Evolutionary conservation across 768 basidiomycete genomes (phyloP), one percentile per base, ranked within the genome.

Genomic region (Postia placenta): DNA sequence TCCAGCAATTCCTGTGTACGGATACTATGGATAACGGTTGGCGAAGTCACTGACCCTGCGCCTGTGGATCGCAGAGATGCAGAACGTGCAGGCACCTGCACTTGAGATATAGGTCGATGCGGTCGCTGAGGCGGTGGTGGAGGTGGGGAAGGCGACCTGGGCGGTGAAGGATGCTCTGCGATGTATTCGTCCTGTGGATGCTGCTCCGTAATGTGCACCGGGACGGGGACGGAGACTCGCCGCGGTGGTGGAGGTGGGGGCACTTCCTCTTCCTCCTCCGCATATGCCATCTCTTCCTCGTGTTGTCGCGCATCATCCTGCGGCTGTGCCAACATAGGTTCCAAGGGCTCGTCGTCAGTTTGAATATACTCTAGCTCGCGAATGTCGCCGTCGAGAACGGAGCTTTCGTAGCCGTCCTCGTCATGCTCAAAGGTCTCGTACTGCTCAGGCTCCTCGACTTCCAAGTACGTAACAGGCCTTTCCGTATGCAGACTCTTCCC

Each of bases 1-100:
- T 80, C 75, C 44, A 83, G 61, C 19, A 83, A 23, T 27, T 61
- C 56, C 1, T 28, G 35, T n/a, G 2, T 43, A 19, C 43, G 45
- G 42, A 12, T 28, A 15, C 7, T 33, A 33, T 33, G 30, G 30
- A 33, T 33, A 33, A 7, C 15, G 51, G 42, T n/a, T n/a, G n/a
- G n/a, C n/a, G n/a, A n/a, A n/a, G n/a, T n/a, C n/a, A n/a, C n/a
- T n/a, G n/a, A 19, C 40, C 46, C 17, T 49, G 53, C 6, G 45
- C 33, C 33, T 9, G 11, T 9, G 33, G 33, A n/a, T 9, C 33
- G 33, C 11, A n/a, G 9, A 35, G 11, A 35, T 35, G 33, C 33
- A n/a, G 9, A 35, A n/a, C 33, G n/a, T 35, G 33, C 33, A 35
- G n/a, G 33, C 11, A 35, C 39, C 11, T 11, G 23, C 19, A 26